Percentiles rank a stretch among this genome's conserved stretches.
phyloP scores from a whole-genome alignment of 2,329 filamentous ascomycete species.

The Emergomyces africanus region DNA sequence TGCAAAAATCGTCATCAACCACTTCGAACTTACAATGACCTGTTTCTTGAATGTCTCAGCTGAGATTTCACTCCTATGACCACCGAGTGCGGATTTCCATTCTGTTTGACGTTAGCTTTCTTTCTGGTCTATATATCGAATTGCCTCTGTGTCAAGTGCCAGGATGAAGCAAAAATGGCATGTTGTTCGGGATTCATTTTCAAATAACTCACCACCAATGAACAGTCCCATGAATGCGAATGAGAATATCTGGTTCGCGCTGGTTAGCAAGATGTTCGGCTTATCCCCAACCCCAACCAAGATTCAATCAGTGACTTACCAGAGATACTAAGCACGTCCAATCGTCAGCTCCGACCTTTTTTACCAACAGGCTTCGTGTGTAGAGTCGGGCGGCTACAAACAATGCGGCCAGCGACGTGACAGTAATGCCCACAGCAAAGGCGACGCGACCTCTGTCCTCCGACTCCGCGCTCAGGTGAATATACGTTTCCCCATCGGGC shows the following conservation, averaged over 20 bases:
- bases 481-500: neutral
- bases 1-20: neutral
- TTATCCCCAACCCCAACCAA: neutral
- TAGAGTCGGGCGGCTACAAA: slow-evolving; percentile 30
- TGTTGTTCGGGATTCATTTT: neutral
- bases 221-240: slow-evolving; percentile 21
- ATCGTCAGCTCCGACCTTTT: slow-evolving; percentile 25
- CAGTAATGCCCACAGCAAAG: slow-evolving; percentile 9
- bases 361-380: slow-evolving; percentile 23
- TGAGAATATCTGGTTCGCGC: slow-evolving; percentile 14
- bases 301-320: slow-evolving; percentile 10
- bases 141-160: too few relatives aligned
- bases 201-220: slow-evolving; percentile 16
- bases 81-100: neutral
- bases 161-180: neutral
- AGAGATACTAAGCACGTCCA: slow-evolving; percentile 26
- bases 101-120: neutral
- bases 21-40: slow-evolving; percentile 1
- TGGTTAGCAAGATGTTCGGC: neutral
- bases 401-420: slow-evolving; percentile 19
- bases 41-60: slow-evolving; percentile 2
- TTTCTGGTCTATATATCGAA: neutral
- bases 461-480: neutral
- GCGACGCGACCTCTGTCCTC: neutral
- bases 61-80: neutral